A percentile compares a stretch with the other conserved stretches of the same genome.
phyloP scores from a whole-genome alignment of 2,329 filamentous ascomycete genomes.

The Venturia pyrina region DNA sequence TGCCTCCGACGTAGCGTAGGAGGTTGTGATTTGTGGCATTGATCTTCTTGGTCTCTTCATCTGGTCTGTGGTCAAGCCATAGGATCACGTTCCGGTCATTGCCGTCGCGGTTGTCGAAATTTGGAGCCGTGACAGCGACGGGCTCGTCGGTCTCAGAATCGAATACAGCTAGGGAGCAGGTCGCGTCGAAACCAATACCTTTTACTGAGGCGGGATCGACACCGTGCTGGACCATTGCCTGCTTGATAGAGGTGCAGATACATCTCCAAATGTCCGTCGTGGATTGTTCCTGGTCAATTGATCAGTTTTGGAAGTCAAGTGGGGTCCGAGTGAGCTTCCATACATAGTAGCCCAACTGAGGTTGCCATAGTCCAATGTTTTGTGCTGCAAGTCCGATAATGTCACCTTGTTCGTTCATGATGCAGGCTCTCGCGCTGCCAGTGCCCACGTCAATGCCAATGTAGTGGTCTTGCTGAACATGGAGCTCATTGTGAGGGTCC shows the following conservation, averaged over 20 bases:
- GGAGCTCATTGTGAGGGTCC: conserved; percentile 11
- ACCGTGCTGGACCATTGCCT: conserved; percentile 70
- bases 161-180: conserved; percentile 94
- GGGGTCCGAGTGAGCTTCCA: conserved; percentile 13
- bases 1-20: conserved; percentile 89
- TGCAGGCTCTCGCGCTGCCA: conserved; percentile 87
- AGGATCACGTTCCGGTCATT: conserved; percentile 92
- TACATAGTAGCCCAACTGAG: conserved; percentile 46
- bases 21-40: conserved; percentile 89
- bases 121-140: conserved; percentile 77
- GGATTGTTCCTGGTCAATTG: conserved; percentile 69
- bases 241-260: conserved; percentile 80
- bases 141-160: conserved; percentile 82
- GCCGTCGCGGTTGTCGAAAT: conserved; percentile 64
- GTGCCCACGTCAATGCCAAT: conserved; percentile 95
- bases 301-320: conserved; percentile 13
- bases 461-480: conserved; percentile 20
- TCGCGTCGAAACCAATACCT: conserved; percentile 94
- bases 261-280: conserved; percentile 94
- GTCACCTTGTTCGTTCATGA: conserved; percentile 85
- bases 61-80: conserved; percentile 92
- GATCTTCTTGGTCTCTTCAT: conserved; percentile 85
- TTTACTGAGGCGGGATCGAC: conserved; percentile 67
- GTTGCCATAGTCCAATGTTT: conserved; percentile 44
- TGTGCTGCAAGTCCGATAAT: conserved; percentile 55